Percentiles rank a stretch among this genome's conserved stretches.
Conservation (phyloP, 257 asterid species). For the Nicotiana otophora region DNA sequence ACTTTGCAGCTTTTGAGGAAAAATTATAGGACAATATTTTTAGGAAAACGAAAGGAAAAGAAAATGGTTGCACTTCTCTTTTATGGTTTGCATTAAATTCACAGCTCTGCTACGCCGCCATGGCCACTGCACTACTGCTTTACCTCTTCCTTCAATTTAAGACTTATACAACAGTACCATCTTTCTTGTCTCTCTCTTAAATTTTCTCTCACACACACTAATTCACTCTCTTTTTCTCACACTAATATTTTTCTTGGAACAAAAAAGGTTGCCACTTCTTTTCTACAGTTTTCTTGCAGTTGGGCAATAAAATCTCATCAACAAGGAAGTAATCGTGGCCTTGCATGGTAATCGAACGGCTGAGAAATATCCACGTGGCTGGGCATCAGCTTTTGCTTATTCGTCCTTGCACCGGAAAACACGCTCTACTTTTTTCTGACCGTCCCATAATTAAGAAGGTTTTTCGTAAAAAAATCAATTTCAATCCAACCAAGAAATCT, state of each 20-base stretch:
- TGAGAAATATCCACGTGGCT: slow-evolving; percentile 30
- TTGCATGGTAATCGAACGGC: slow-evolving; percentile 36
- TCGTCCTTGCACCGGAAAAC: slow-evolving; percentile 86
- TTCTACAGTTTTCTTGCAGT: slow-evolving; percentile 55
- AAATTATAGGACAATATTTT: slow-evolving; percentile 7
- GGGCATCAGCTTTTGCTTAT: slow-evolving; percentile 43
- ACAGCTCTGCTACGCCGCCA: slow-evolving; percentile 98
- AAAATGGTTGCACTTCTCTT: slow-evolving; percentile 13
- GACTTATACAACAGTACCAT: slow-evolving; percentile 11
- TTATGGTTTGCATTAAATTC: slow-evolving; percentile 54
- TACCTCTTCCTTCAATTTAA: slow-evolving; percentile 18
- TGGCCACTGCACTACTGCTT: slow-evolving; percentile 60
- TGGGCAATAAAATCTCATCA: slow-evolving; percentile 33
- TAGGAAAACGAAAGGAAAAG: slow-evolving; percentile 30
- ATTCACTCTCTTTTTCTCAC: slow-evolving; percentile 11
- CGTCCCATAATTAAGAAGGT: slow-evolving; percentile 10
- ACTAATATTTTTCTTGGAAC: slow-evolving; percentile 12
- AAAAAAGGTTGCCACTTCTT: slow-evolving; percentile 36
- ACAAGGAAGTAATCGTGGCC: slow-evolving; percentile 29
- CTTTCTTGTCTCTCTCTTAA: slow-evolving; percentile 19
- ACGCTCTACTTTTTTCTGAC: slow-evolving; percentile 42
- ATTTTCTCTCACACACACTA: slow-evolving; percentile 4
- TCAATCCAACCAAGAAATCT: slow-evolving; percentile 26
- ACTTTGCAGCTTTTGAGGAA: slow-evolving; percentile 28
- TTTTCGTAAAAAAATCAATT: slow-evolving; percentile 9